Percentiles rank a stretch among this genome's conserved stretches.
phyloP scores from a whole-genome alignment of 306 rosid species.

The Pyrus pyrifolia region DNA sequence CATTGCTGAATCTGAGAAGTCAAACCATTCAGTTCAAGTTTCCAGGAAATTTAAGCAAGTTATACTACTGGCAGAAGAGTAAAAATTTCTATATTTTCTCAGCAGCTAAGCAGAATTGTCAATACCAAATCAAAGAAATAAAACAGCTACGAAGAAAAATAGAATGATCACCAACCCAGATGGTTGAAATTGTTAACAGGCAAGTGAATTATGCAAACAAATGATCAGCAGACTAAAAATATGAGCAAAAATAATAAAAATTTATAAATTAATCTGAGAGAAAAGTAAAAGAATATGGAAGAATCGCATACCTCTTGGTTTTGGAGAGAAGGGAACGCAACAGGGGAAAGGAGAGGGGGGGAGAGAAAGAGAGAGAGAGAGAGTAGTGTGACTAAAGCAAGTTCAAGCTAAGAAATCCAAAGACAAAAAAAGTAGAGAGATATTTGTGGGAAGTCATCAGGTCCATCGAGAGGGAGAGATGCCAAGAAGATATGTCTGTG shows the following conservation, averaged over 20 bases:
- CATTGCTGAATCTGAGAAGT: not conserved
- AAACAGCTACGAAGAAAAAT: not conserved
- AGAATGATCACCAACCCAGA: conserved; percentile 1
- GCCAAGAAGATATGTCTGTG: conserved; percentile 21
- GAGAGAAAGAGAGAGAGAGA: not conserved
- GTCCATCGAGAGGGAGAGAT: conserved; percentile 8
- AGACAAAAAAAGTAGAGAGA: conserved; percentile 2
- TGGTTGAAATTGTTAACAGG: not conserved
- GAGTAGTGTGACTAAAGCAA: not conserved
- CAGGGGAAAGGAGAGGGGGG: not conserved
- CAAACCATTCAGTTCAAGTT: not conserved
- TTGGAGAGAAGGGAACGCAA: conserved; percentile 10
- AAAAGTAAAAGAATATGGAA: not conserved
- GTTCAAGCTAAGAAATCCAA: not conserved
- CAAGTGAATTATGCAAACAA: not conserved
- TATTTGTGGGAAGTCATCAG: conserved; percentile 11
- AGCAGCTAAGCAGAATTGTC: not conserved
- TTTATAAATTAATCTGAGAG: not conserved
- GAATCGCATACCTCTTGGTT: conserved; percentile 17
- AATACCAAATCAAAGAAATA: not conserved
- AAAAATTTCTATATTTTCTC: not conserved
- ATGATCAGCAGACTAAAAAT: not conserved
- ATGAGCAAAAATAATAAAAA: not conserved
- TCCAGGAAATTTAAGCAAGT: not conserved
- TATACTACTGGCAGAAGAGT: not conserved